These are phyloP conservation scores for Mrakia frigida DNA, from an alignment of 768 basidiomycete genomes.

Conservation along the genomic window DNA sequence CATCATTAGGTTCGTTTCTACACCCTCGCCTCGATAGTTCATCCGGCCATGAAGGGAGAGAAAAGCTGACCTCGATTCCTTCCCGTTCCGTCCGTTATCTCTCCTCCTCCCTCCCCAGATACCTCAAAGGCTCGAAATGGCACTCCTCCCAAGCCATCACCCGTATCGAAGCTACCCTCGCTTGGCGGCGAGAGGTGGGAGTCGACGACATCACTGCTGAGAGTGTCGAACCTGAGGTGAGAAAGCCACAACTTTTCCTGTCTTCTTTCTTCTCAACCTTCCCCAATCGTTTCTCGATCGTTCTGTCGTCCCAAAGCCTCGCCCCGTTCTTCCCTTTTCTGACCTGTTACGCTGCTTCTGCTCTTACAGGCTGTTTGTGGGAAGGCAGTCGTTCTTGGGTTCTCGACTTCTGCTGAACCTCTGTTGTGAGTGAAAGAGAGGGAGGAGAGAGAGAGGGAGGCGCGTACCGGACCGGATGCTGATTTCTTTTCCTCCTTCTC, in stretches of 20 bases:
- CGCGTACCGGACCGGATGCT: background rate
- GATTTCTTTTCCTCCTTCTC: background rate
- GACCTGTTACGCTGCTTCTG: background rate
- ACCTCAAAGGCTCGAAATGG: conserved; percentile 21
- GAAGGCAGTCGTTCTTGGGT: conserved; percentile 16
- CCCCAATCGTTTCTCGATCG: background rate
- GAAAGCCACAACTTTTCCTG: background rate
- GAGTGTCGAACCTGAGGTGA: conserved; percentile 16
- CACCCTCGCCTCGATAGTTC: background rate
- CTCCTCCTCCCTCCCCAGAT: background rate
- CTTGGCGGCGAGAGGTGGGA: conserved; percentile 17
- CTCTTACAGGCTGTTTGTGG: conserved; percentile 1
- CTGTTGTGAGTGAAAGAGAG: background rate
- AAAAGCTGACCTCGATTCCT: background rate
- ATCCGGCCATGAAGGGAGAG: background rate
- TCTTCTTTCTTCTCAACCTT: background rate
- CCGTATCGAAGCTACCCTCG: conserved; percentile 17
- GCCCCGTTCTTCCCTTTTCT: no score
- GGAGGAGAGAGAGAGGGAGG: background rate
- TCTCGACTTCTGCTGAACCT: conserved; percentile 5
- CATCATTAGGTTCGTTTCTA: conserved; percentile 1
- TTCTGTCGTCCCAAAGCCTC: no score
- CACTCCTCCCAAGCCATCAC: conserved; percentile 3
- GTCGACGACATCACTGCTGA: conserved; percentile 14
- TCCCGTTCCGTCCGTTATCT: background rate